A percentile compares a stretch with the other conserved stretches of the same genome.
phyloP scores from a whole-genome alignment of 306 rosid genomes.

The Rosa chinensis region DNA sequence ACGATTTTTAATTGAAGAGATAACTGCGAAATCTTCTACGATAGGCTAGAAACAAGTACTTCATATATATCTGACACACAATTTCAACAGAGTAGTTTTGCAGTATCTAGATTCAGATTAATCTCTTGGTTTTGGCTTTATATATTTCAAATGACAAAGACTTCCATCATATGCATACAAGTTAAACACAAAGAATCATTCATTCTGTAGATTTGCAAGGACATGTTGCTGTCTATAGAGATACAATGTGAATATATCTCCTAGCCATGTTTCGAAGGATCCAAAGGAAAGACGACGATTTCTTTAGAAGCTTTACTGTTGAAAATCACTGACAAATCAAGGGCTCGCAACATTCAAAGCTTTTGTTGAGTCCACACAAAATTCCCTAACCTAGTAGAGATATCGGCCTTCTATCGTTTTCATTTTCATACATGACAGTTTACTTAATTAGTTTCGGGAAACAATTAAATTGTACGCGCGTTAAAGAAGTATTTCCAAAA shows the following conservation, averaged over 20 bases:
- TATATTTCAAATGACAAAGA: neutral
- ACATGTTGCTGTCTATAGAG: neutral
- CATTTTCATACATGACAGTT: neutral
- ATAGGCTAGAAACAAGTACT: neutral
- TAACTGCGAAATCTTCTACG: neutral
- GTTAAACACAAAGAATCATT: neutral
- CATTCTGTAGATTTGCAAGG: neutral
- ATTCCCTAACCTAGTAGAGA: neutral
- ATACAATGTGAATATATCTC: neutral
- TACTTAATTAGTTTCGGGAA: too few species aligned
- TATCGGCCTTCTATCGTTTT: neutral
- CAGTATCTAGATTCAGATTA: neutral
- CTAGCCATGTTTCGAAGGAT: constrained; percentile 2
- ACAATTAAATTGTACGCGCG: too few species aligned
- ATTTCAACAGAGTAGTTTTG: neutral
- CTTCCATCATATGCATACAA: neutral
- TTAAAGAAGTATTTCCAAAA: too few species aligned
- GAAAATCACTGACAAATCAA: neutral
- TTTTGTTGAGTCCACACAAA: neutral
- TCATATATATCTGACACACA: neutral
- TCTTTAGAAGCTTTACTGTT: neutral
- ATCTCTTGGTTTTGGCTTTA: neutral
- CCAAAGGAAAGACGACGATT: constrained; percentile 21
- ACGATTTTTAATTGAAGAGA: neutral
- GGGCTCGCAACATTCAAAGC: neutral